Percentiles rank a stretch among this genome's conserved stretches.
phyloP scores from a whole-genome alignment of 192 early-diverging fungal genomes.

The Geranomyces michiganensis region DNA sequence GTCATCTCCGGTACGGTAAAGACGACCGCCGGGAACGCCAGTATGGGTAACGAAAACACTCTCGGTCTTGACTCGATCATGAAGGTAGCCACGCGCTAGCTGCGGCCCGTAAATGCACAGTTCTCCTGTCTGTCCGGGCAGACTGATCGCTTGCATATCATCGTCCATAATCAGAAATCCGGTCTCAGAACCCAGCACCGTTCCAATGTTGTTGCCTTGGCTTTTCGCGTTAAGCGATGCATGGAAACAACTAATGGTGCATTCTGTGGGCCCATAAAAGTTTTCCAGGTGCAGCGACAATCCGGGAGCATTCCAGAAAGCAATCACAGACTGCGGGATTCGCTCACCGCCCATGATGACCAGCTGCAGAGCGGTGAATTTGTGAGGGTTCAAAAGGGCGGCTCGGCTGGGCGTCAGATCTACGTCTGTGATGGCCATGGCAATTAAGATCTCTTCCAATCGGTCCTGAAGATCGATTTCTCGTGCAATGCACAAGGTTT shows the following conservation, averaged over 20 bases:
- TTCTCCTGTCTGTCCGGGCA: constrained; percentile 46
- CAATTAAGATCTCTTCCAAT: not conserved
- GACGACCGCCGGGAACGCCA: constrained; percentile 6
- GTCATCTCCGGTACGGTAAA: constrained; percentile 26
- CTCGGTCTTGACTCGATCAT: constrained; percentile 40
- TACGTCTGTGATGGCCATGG: not conserved
- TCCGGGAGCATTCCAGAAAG: too few species aligned
- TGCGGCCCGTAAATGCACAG: constrained; percentile 46
- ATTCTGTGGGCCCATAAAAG: too few species aligned
- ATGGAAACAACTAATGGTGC: too few species aligned
- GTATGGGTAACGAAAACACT: constrained; percentile 38
- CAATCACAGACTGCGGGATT: too few species aligned
- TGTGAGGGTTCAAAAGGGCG: not conserved
- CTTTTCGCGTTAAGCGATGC: too few species aligned
- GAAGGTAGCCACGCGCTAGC: constrained; percentile 51
- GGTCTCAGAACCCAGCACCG: too few species aligned
- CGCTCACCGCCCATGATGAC: not conserved
- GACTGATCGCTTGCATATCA: too few species aligned
- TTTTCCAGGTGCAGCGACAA: too few species aligned
- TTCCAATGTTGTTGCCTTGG: too few species aligned
- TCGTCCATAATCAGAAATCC: too few species aligned
- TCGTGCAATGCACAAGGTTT: too few species aligned
- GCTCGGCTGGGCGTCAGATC: not conserved
- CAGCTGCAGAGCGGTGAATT: not conserved
- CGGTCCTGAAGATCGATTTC: constrained; percentile 1